A percentile compares a stretch with the other conserved stretches of the same genome.
These are phyloP conservation scores for Nicotiana undulata DNA, from an alignment of 257 asterid species.

Conservation along the genomic window DNA sequence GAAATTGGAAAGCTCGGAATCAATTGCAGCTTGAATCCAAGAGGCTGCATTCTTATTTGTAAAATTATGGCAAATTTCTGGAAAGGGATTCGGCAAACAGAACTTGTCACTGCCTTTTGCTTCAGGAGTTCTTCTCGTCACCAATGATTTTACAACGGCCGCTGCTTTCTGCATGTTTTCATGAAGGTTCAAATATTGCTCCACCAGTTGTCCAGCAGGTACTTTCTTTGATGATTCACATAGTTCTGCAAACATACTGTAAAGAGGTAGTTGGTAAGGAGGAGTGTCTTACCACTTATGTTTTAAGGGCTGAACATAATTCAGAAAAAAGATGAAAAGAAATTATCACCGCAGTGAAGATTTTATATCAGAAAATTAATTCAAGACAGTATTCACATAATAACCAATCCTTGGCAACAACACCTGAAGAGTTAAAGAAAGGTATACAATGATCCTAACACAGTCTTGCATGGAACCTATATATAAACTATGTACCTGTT, in stretches of 20 bases:
- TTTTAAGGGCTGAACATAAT: not conserved
- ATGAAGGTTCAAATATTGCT: conserved; percentile 52
- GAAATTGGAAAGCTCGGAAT: conserved; percentile 61
- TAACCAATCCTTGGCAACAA: not conserved
- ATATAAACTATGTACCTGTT: not conserved
- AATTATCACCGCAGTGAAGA: not conserved
- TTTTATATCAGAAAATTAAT: not conserved
- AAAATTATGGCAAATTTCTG: conserved; percentile 13
- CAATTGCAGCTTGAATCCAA: conserved; percentile 89
- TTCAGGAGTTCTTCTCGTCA: conserved; percentile 22
- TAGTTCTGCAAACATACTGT: conserved; percentile 67
- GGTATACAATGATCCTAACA: not conserved
- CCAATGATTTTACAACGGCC: conserved; percentile 21
- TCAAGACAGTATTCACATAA: not conserved
- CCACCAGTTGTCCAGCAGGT: conserved; percentile 47
- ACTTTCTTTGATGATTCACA: conserved; percentile 45
- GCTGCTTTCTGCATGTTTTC: conserved; percentile 42
- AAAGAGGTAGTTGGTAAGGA: not conserved
- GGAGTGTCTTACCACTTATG: no score
- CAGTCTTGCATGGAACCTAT: not conserved
- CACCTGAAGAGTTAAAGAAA: not conserved
- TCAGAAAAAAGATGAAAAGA: not conserved
- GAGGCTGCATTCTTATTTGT: conserved; percentile 40
- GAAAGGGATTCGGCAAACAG: conserved; percentile 7
- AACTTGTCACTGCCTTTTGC: conserved; percentile 11